Percentiles rank a stretch among this genome's conserved stretches.
These are phyloP conservation scores for Carpinus fangiana DNA, from an alignment of 306 rosid genomes.

Conservation along the genomic window DNA sequence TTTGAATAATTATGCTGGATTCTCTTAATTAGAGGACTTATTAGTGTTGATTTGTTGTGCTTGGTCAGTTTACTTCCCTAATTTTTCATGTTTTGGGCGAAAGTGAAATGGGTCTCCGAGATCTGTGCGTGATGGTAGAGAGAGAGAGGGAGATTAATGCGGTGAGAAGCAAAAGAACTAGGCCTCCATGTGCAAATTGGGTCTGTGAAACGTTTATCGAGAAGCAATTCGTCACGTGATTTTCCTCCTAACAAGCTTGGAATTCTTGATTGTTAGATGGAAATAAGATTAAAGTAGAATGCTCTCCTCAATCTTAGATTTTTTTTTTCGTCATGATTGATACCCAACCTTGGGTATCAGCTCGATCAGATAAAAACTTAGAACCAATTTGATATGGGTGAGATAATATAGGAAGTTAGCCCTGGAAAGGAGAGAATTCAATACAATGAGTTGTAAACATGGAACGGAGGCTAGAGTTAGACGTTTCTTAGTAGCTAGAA, in stretches of 20 bases:
- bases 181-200: conserved; percentile 9
- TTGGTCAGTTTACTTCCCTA: conserved; percentile 1
- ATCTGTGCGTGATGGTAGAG: conserved; percentile 34
- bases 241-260: not conserved
- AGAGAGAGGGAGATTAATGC: not conserved
- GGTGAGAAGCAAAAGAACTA: not conserved
- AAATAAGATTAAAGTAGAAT: conserved; percentile 20
- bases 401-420: not conserved
- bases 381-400: conserved; percentile 7
- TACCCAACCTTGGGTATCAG: conserved; percentile 2
- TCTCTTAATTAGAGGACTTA: not conserved
- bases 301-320: not conserved
- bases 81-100: conserved; percentile 9
- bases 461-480: not conserved
- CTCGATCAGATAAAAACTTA: conserved; percentile 27
- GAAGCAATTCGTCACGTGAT: conserved; percentile 2
- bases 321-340: not conserved
- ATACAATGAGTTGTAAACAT: not conserved
- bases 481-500: not conserved
- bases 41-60: not conserved
- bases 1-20: not conserved
- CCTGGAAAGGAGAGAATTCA: not conserved
- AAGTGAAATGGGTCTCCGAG: conserved; percentile 30
- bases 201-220: conserved; percentile 10
- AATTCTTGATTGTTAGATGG: not conserved